Evolutionary conservation across 2,329 filamentous ascomycete species (phyloP).

Genomic region (Hypoxylon sp.): DNA sequence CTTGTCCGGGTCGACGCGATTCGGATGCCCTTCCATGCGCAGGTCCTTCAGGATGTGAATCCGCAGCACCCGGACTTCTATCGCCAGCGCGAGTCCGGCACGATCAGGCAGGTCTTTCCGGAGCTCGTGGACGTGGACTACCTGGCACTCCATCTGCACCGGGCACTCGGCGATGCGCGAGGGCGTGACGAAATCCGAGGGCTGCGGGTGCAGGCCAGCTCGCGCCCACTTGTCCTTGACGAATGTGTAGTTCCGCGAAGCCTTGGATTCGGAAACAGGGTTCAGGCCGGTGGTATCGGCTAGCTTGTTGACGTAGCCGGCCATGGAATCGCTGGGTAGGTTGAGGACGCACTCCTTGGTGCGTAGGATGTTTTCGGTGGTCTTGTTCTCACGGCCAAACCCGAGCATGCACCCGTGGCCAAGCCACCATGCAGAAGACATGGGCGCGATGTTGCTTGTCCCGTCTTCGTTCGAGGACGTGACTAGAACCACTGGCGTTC

Average conservation of each 20-base stretch:
- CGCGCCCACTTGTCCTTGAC: slow-evolving; percentile 59
- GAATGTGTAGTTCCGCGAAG: slow-evolving; percentile 53
- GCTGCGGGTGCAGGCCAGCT: slow-evolving; percentile 54
- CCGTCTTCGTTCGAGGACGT: slow-evolving; percentile 59
- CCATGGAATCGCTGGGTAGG: slow-evolving; percentile 57
- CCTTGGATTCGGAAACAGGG: slow-evolving; percentile 51
- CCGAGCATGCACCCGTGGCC: slow-evolving; percentile 61
- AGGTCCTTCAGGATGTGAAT: slow-evolving; percentile 55
- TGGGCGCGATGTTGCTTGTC: slow-evolving; percentile 59
- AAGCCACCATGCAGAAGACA: slow-evolving; percentile 63
- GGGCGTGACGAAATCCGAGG: slow-evolving; percentile 55
- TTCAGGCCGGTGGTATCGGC: slow-evolving; percentile 57
- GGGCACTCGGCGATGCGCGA: slow-evolving; percentile 58
- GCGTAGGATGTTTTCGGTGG: slow-evolving; percentile 58
- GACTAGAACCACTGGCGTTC: slow-evolving; percentile 59
- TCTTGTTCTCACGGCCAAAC: slow-evolving; percentile 55
- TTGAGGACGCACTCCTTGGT: slow-evolving; percentile 62
- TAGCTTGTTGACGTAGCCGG: slow-evolving; percentile 55
- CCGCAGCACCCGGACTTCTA: slow-evolving; percentile 58
- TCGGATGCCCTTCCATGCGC: slow-evolving; percentile 56
- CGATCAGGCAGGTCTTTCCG: slow-evolving; percentile 53
- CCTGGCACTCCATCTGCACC: slow-evolving; percentile 60
- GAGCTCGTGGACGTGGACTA: slow-evolving; percentile 54
- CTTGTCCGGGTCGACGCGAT: slow-evolving; percentile 60
- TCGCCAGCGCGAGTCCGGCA: slow-evolving; percentile 51